Evolutionary conservation across 768 basidiomycete species (phyloP).

Genomic region (Porphyrellus cyaneotinctus): DNA sequence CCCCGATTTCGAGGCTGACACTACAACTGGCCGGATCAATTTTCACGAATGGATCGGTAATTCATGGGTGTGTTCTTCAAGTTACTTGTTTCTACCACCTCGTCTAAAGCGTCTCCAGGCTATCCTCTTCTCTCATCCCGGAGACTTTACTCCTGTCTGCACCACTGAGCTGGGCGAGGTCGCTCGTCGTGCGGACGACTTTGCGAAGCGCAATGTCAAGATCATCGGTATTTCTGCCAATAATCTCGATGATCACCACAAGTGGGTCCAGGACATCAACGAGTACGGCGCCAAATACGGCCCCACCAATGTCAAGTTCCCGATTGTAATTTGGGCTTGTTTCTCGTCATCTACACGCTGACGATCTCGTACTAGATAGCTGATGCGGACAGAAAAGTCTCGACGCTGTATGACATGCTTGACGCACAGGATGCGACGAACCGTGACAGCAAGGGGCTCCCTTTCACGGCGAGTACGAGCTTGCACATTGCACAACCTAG

Average conservation of each 20-base stretch:
- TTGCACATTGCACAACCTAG: not conserved
- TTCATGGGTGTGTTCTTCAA: conserved; percentile 62
- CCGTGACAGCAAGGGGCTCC: conserved; percentile 79
- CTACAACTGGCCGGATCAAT: conserved; percentile 80
- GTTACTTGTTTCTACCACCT: not conserved
- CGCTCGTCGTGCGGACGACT: conserved; percentile 81
- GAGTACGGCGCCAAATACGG: conserved; percentile 65
- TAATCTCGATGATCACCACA: conserved; percentile 73
- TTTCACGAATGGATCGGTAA: conserved; percentile 92
- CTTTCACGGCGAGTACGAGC: conserved; percentile 67
- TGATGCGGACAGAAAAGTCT: conserved; percentile 81
- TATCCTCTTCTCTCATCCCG: conserved; percentile 92
- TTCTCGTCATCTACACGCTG: conserved; percentile 4
- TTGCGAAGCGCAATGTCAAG: conserved; percentile 84
- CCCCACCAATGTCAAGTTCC: conserved; percentile 80
- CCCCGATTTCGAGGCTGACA: conserved; percentile 89
- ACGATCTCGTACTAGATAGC: conserved; percentile 61
- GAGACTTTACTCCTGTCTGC: conserved; percentile 90
- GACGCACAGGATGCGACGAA: conserved; percentile 94
- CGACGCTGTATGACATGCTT: conserved; percentile 91
- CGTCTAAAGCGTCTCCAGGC: conserved; percentile 41
- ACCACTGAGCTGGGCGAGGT: conserved; percentile 98
- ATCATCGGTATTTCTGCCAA: conserved; percentile 94
- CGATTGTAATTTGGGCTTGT: conserved; percentile 56
- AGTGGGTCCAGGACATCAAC: conserved; percentile 89